These are phyloP conservation scores for Calonectria pseudoturangicola DNA, from an alignment of 2,329 filamentous ascomycete species.

Conservation along the genomic window DNA sequence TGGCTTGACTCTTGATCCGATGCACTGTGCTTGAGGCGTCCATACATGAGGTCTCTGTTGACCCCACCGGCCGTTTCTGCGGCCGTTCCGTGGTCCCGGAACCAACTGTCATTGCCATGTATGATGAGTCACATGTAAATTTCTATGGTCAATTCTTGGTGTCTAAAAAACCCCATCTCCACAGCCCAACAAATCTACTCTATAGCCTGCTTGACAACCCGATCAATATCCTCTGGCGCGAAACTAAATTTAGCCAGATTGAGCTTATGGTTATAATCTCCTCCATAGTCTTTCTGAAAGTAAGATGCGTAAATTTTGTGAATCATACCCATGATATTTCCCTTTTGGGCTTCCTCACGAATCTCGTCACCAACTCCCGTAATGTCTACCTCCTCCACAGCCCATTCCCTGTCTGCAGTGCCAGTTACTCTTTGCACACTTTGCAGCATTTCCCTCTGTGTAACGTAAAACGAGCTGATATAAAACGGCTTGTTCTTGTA, in stretches of 20 bases:
- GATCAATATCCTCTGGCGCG: constrained; percentile 54
- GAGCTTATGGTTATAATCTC: constrained; percentile 57
- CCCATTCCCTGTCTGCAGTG: constrained; percentile 70
- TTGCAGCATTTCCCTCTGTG: constrained; percentile 78
- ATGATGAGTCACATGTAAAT: constrained; percentile 18
- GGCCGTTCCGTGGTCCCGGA: constrained; percentile 15
- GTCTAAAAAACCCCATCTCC: background rate
- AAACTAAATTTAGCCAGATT: constrained; percentile 54
- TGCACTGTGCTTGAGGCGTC: constrained; percentile 30
- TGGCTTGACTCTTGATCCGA: constrained; percentile 8
- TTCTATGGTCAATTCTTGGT: background rate
- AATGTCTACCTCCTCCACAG: constrained; percentile 37
- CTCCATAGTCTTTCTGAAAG: constrained; percentile 57
- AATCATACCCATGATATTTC: constrained; percentile 47
- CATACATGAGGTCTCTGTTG: constrained; percentile 12
- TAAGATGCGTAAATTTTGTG: constrained; percentile 54
- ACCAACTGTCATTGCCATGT: background rate
- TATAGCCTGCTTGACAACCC: constrained; percentile 47
- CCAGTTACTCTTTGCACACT: constrained; percentile 75
- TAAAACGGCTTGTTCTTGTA: constrained; percentile 63
- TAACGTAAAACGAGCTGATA: constrained; percentile 72
- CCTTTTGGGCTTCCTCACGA: constrained; percentile 43
- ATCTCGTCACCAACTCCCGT: constrained; percentile 38
- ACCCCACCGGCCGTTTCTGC: constrained; percentile 35
- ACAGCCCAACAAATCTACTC: constrained; percentile 3